Percentiles rank a stretch among this genome's conserved stretches.
These are phyloP conservation scores for Clavispora asparagi DNA, from an alignment of 805 yeast genomes.

Conservation along the genomic window DNA sequence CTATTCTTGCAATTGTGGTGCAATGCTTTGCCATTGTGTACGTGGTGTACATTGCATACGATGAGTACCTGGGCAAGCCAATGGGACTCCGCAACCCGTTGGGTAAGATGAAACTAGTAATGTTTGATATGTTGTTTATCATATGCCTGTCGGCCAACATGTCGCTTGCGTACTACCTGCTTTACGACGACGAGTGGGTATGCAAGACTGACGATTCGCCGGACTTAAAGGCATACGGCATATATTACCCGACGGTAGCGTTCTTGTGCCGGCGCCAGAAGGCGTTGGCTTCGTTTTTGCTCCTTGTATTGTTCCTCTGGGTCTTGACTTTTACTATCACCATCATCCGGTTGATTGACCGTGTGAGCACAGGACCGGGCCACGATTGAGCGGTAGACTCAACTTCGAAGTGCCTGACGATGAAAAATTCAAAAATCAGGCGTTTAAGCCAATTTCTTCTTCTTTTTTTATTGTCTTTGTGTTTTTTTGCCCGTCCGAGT, in stretches of 20 bases:
- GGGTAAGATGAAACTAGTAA: conserved; percentile 73
- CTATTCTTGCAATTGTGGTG: conserved; percentile 87
- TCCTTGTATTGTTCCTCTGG: conserved; percentile 75
- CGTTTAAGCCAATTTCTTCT: no score
- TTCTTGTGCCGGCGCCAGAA: conserved; percentile 74
- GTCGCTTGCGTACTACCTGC: conserved; percentile 77
- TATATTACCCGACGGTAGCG: conserved; percentile 28
- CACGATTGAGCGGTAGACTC: not conserved
- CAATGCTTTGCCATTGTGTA: conserved; percentile 76
- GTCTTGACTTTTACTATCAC: conserved; percentile 80
- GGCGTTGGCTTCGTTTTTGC: conserved; percentile 72
- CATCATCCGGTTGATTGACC: conserved; percentile 74
- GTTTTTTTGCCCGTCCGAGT: no score
- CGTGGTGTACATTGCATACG: conserved; percentile 75
- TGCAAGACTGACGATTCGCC: conserved; percentile 26
- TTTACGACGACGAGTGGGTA: conserved; percentile 80
- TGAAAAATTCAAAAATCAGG: no score
- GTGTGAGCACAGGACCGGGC: conserved; percentile 34
- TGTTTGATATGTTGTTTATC: conserved; percentile 81
- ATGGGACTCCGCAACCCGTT: conserved; percentile 82
- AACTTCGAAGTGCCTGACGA: no score
- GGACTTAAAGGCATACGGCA: conserved; percentile 13
- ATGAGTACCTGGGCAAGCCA: conserved; percentile 90
- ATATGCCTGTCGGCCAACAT: conserved; percentile 86
- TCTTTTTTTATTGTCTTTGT: no score